A percentile compares a stretch with the other conserved stretches of the same genome.
phyloP scores from a whole-genome alignment of 164 flowering plant species.

The Aristolochia californica region DNA sequence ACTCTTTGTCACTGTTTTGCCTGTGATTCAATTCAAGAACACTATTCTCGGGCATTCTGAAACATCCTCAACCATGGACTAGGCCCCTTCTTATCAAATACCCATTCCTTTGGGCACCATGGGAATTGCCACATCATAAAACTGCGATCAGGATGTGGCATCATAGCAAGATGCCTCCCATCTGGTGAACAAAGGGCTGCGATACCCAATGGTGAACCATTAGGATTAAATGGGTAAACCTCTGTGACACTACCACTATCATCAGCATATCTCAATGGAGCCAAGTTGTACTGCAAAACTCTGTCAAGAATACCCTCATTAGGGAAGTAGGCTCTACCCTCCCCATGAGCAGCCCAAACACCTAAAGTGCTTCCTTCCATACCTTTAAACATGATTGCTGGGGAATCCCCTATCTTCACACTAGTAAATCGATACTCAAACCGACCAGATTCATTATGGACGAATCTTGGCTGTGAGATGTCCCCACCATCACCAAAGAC shows the following conservation, averaged over 20 bases:
- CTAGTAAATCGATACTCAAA: constrained; percentile 88
- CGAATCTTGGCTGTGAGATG: constrained; percentile 76
- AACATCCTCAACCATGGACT: constrained; percentile 90
- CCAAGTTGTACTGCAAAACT: constrained; percentile 49
- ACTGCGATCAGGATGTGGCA: constrained; percentile 99
- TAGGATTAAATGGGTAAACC: constrained; percentile 73
- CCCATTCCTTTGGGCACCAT: constrained; percentile 85
- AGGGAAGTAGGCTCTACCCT: constrained; percentile 94
- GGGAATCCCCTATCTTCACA: constrained; percentile 72
- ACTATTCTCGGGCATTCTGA: constrained; percentile 93
- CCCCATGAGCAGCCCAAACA: constrained; percentile 98
- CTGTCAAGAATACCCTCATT: constrained; percentile 41
- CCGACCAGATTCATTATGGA: constrained; percentile 85
- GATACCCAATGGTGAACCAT: constrained; percentile 86
- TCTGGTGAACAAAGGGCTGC: constrained; percentile 91
- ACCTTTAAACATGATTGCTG: constrained; percentile 81
- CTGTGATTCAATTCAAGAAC: constrained; percentile 20
- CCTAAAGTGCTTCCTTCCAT: constrained; percentile 92
- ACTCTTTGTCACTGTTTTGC: too few species aligned
- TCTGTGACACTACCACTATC: constrained; percentile 73
- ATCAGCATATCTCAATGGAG: constrained; percentile 79
- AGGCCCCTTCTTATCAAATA: constrained; percentile 71
- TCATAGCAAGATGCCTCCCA: constrained; percentile 95
- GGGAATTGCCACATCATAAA: constrained; percentile 97
- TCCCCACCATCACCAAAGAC: constrained; percentile 68